Evolutionary conservation across 2,329 filamentous ascomycete species (phyloP).

Genomic region (Epichloe hybrida): DNA sequence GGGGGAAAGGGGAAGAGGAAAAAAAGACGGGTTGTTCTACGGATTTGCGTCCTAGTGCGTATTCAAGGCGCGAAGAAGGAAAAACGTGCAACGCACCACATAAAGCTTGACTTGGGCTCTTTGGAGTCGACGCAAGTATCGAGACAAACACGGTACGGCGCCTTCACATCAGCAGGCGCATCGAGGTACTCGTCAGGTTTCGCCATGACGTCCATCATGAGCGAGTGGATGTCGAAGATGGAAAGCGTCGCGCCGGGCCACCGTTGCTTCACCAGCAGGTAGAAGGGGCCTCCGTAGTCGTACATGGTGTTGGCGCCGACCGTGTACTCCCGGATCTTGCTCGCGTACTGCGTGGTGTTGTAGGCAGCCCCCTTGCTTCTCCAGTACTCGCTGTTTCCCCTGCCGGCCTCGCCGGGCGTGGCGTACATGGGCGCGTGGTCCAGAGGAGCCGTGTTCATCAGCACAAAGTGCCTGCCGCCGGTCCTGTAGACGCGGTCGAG

Average conservation of each 20-base stretch:
- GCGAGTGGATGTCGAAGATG: constrained; percentile 51
- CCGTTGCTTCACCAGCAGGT: constrained; percentile 27
- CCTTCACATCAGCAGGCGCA: constrained; percentile 47
- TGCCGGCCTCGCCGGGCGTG: constrained; percentile 1
- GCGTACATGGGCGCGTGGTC: constrained; percentile 55
- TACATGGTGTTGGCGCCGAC: constrained; percentile 35
- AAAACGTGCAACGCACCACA: constrained; percentile 41
- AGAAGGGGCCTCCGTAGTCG: constrained; percentile 34
- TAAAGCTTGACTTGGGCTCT: constrained; percentile 41
- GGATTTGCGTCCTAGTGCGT: no score
- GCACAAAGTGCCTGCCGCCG: constrained; percentile 57
- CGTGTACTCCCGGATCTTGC: constrained; percentile 33
- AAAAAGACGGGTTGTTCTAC: background rate
- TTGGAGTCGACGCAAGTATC: constrained; percentile 24
- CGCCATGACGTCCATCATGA: constrained; percentile 52
- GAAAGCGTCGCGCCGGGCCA: constrained; percentile 49
- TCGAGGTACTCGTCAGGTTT: constrained; percentile 49
- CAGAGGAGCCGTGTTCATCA: constrained; percentile 56
- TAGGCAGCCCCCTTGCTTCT: constrained; percentile 29
- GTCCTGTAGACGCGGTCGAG: constrained; percentile 50
- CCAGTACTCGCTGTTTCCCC: constrained; percentile 27
- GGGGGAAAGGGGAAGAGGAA: background rate
- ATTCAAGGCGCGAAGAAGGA: background rate
- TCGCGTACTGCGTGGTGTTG: constrained; percentile 32
- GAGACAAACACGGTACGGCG: constrained; percentile 42